These are phyloP conservation scores for Sistotremastrum niveocremeum DNA, from an alignment of 768 basidiomycete genomes.

Conservation along the genomic window DNA sequence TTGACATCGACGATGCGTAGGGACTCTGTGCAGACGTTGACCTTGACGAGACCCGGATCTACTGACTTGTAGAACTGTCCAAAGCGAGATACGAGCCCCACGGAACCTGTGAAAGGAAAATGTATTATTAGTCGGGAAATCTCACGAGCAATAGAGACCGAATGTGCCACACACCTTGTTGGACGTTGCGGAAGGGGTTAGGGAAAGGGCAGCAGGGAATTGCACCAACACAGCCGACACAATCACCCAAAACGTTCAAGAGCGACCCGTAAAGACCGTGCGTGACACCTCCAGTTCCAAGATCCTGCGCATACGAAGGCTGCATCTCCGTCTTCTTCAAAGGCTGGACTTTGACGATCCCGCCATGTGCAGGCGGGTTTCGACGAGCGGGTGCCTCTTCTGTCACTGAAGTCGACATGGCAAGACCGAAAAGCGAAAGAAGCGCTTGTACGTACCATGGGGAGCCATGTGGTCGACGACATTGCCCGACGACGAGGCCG, in stretches of 20 bases:
- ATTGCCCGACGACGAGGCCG: slow-evolving; percentile 36
- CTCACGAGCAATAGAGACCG: not conserved
- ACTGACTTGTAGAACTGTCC: slow-evolving; percentile 95
- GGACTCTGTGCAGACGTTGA: slow-evolving; percentile 90
- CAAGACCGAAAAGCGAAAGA: slow-evolving; percentile 5
- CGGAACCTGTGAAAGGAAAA: slow-evolving; percentile 41
- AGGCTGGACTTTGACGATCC: slow-evolving; percentile 69
- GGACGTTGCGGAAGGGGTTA: slow-evolving; percentile 75
- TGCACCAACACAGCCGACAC: slow-evolving; percentile 58
- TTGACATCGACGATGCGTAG: slow-evolving; percentile 86
- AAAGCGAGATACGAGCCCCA: slow-evolving; percentile 85
- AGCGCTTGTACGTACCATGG: slow-evolving; percentile 32
- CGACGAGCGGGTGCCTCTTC: slow-evolving; percentile 34
- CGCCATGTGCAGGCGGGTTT: slow-evolving; percentile 14
- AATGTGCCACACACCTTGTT: slow-evolving; percentile 44
- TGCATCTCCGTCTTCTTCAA: slow-evolving; percentile 81
- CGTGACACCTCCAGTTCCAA: slow-evolving; percentile 60
- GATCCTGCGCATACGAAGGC: slow-evolving; percentile 87
- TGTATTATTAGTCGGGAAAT: slow-evolving; percentile 5
- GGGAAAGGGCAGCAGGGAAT: slow-evolving; percentile 76
- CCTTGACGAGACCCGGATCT: slow-evolving; percentile 81
- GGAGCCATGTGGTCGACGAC: slow-evolving; percentile 65
- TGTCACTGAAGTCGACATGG: slow-evolving; percentile 36
- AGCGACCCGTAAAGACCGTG: slow-evolving; percentile 82
- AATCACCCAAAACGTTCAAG: slow-evolving; percentile 53